Conservation (phyloP, 2,329 filamentous ascomycete genomes). For the Metarhizium guizhouense region DNA sequence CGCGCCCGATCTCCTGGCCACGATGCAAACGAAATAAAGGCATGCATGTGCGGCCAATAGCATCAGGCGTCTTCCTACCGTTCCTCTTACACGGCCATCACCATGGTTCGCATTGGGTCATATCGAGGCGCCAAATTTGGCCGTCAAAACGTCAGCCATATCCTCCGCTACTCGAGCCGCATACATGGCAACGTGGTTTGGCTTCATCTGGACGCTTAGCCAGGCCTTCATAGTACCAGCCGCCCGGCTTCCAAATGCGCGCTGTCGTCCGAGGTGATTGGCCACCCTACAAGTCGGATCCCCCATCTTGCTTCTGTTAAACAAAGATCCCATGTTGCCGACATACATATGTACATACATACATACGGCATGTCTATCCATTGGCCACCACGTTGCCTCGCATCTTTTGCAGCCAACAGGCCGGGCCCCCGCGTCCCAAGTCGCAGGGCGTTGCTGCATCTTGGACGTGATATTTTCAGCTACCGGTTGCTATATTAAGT, state of each 20-base stretch:
- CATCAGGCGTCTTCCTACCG: too few species aligned
- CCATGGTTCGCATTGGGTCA: too few species aligned
- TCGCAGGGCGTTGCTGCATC: not conserved
- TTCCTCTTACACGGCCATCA: too few species aligned
- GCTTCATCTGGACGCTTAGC: too few species aligned
- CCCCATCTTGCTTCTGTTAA: not conserved
- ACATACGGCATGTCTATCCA: not conserved
- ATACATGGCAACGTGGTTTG: too few species aligned
- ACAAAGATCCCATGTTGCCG: not conserved
- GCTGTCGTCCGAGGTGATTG: not conserved
- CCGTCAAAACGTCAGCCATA: too few species aligned
- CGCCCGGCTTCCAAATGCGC: not conserved
- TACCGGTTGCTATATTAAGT: constrained; percentile 26
- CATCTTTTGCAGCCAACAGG: not conserved
- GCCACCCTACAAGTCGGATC: not conserved
- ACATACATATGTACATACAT: too few species aligned
- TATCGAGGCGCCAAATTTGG: too few species aligned
- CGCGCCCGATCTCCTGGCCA: too few species aligned
- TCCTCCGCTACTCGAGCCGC: too few species aligned
- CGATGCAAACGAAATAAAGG: too few species aligned
- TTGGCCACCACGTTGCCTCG: not conserved
- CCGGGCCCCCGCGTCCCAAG: not conserved
- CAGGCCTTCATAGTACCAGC: not conserved
- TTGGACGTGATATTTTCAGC: constrained; percentile 23
- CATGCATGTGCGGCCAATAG: too few species aligned